A percentile compares a stretch with the other conserved stretches of the same genome.
These are phyloP conservation scores for Penicillium canariense DNA, from an alignment of 495 filamentous ascomycete genomes.

Conservation along the genomic window DNA sequence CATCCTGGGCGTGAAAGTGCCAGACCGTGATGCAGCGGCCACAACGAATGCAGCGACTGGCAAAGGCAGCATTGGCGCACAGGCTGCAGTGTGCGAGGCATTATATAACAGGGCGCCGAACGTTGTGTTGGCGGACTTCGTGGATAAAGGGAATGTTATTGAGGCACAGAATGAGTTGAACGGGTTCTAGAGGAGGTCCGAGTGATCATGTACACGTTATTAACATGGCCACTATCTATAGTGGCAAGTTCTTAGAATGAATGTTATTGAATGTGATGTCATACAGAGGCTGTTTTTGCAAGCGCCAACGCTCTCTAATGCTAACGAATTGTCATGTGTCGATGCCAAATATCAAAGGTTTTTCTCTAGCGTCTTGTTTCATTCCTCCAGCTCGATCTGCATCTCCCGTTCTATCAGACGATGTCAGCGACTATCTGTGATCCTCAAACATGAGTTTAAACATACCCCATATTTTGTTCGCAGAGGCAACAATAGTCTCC, in stretches of 20 bases:
- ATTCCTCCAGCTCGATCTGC: constrained; percentile 45
- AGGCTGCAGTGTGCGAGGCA: constrained; percentile 50
- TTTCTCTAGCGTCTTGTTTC: not conserved
- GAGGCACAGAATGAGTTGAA: constrained; percentile 57
- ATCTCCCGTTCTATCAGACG: constrained; percentile 39
- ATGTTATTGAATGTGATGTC: not conserved
- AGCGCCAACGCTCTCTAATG: constrained; percentile 7
- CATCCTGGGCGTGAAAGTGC: constrained; percentile 50
- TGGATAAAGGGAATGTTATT: constrained; percentile 59
- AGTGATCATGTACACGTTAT: not conserved
- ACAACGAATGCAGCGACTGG: constrained; percentile 56
- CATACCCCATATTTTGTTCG: constrained; percentile 71
- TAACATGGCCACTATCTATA: not conserved
- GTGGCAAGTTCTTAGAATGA: not conserved
- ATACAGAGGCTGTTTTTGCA: constrained; percentile 2
- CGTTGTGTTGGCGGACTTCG: constrained; percentile 68
- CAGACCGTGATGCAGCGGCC: constrained; percentile 50
- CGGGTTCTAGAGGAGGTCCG: constrained; percentile 39
- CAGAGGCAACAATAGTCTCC: constrained; percentile 64
- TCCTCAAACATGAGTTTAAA: not conserved
- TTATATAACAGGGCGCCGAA: constrained; percentile 56
- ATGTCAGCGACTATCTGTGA: constrained; percentile 2
- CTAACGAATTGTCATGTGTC: not conserved
- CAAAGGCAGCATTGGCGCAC: constrained; percentile 56
- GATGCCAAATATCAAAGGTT: constrained; percentile 4